Percentiles rank a stretch among this genome's conserved stretches.
These are phyloP conservation scores for Paracamarosporium sp. DNA, from an alignment of 2,329 filamentous ascomycete species.

Conservation along the genomic window DNA sequence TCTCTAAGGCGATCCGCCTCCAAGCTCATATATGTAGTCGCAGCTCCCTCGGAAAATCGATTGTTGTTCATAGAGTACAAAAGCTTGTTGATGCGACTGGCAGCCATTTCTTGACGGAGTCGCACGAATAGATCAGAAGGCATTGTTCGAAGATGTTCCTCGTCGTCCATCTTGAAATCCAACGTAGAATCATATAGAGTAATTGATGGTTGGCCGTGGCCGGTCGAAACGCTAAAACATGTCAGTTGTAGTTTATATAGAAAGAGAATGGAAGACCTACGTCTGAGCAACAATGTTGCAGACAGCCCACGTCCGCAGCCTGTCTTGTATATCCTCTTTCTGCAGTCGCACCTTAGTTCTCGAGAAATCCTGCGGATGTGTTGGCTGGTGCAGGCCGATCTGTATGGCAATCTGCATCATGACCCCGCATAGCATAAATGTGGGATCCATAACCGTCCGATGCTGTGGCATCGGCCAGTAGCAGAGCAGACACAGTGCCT, in stretches of 20 bases:
- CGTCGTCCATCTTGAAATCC: conserved; percentile 46
- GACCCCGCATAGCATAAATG: conserved; percentile 79
- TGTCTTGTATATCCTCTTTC: conserved; percentile 79
- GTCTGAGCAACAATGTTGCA: conserved; percentile 84
- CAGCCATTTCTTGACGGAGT: conserved; percentile 47
- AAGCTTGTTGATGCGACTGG: conserved; percentile 46
- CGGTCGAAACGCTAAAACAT: conserved; percentile 72
- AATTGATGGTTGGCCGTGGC: conserved; percentile 81
- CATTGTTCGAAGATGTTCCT: conserved; percentile 46
- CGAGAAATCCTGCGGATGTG: conserved; percentile 83
- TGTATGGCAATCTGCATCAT: conserved; percentile 90
- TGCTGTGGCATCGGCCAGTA: conserved; percentile 86
- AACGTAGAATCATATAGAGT: conserved; percentile 79
- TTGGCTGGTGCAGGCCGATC: conserved; percentile 81
- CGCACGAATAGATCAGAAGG: conserved; percentile 44
- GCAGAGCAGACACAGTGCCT: conserved; percentile 79
- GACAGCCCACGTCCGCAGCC: conserved; percentile 81
- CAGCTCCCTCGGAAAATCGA: conserved; percentile 38
- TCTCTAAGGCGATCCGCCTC: conserved; percentile 45
- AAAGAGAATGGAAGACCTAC: conserved; percentile 44
- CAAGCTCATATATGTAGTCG: conserved; percentile 42
- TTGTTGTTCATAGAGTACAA: conserved; percentile 43
- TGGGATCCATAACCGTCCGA: conserved; percentile 79
- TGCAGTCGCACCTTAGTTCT: conserved; percentile 76
- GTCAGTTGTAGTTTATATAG: conserved; percentile 15